These are phyloP conservation scores for Phyllosticta citribraziliensis DNA, from an alignment of 2,329 filamentous ascomycete species.

Conservation along the genomic window DNA sequence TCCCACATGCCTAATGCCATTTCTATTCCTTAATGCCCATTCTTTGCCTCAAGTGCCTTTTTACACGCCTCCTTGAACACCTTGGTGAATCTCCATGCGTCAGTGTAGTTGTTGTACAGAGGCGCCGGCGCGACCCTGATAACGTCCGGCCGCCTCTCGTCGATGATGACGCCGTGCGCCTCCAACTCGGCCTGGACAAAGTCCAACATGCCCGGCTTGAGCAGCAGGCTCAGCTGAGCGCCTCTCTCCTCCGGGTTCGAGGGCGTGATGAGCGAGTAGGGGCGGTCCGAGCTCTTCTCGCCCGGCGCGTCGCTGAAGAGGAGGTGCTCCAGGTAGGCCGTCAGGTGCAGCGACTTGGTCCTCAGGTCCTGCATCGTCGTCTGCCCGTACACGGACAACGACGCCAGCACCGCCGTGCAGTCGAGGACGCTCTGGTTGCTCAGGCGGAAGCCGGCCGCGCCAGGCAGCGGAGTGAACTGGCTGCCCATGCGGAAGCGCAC, in stretches of 20 bases:
- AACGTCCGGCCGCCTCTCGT: constrained; percentile 78
- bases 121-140: constrained; percentile 76
- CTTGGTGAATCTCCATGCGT: constrained; percentile 51
- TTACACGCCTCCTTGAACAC: constrained; percentile 9
- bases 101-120: constrained; percentile 70
- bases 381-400: constrained; percentile 62
- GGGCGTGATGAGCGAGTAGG: constrained; percentile 57
- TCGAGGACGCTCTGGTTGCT: constrained; percentile 76
- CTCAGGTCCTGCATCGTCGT: constrained; percentile 61
- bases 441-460: constrained; percentile 75
- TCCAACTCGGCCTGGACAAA: constrained; percentile 53
- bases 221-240: constrained; percentile 66
- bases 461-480: constrained; percentile 63
- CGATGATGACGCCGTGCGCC: constrained; percentile 61
- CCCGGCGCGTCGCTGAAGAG: constrained; percentile 30
- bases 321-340: constrained; percentile 64
- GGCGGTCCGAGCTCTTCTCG: constrained; percentile 16
- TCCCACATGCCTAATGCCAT: not conserved
- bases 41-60: not conserved
- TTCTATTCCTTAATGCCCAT: not conserved
- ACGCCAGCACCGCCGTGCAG: constrained; percentile 62
- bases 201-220: constrained; percentile 62
- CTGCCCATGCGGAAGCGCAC: constrained; percentile 78
- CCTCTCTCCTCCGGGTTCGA: constrained; percentile 57
- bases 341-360: constrained; percentile 61